Evolutionary conservation across 257 asterid genomes (phyloP), one percentile per base, ranked within the genome.

Genomic region (Primulina huaijiensis): DNA sequence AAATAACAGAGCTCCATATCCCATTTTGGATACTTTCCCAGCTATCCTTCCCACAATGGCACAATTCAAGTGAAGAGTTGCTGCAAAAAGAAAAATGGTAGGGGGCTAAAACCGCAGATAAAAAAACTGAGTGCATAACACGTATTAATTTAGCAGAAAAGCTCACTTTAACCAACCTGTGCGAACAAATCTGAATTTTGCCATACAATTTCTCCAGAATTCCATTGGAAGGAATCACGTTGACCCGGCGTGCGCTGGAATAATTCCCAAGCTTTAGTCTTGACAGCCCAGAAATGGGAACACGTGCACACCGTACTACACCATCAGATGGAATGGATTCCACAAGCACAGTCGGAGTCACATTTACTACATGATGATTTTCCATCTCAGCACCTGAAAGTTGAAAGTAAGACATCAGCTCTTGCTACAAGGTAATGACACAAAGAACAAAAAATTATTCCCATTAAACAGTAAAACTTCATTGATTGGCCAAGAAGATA

Each of bases 21-120:
- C 90, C 95, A 74, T 77, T 80, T 35, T 80, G 89, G 78, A 88
- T 64, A 79, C 69, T 80, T 65, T 79, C 92, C 98, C 98, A 92
- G 50, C 72, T 65, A 75, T 79, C 92, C 58, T 78, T 74, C 67
- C 77, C 88, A 71, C 95, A 90, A 67, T 81, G 84, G 77, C 97
- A 92, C 73, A 81, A 68, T 20, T 85, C 95, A 72, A 79, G 88
- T 37, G 97, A 90, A 58, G 88, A 78, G 81, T 92, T 92, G 80
- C 98, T 92, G 87, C 79, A 82, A 58, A 78, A 73, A 7, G 55
- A 76, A 12, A n/a, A 25, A 53, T 34, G 23, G 38, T 11, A 19
- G 0, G 30, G 57, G 67, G 19, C 25, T 72, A 61, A 21, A 61
- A 43, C 65, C 53, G 69, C 30, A 46, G 27, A 50, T 8, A 73